Evolutionary conservation across 192 early-diverging fungal genomes (phyloP).

Genomic region (Gamsiella multidivaricata): DNA sequence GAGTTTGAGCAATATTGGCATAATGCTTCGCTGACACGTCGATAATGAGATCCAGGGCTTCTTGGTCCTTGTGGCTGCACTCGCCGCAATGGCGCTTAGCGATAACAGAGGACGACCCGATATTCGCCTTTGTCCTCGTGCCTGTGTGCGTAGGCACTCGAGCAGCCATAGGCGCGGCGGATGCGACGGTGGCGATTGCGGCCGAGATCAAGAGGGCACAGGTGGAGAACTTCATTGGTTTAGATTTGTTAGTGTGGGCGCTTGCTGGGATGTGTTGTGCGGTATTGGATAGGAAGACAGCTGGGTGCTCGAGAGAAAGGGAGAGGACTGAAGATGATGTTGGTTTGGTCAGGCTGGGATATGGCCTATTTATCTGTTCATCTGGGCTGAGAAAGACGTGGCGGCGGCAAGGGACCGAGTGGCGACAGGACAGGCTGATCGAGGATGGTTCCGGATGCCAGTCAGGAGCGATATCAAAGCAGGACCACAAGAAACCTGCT

Average conservation of each 20-base stretch:
- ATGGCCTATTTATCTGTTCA: too few species aligned
- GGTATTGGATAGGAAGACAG: neutral
- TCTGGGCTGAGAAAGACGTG: too few species aligned
- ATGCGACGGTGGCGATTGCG: conserved; percentile 19
- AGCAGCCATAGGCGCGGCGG: conserved; percentile 1
- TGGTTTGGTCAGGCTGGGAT: neutral
- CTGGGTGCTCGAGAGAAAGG: neutral
- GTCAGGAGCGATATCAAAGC: too few species aligned
- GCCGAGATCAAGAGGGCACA: conserved; percentile 29
- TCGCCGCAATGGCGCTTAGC: conserved; percentile 15
- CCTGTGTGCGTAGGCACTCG: neutral
- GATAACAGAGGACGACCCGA: conserved; percentile 6
- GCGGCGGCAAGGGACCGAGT: too few species aligned
- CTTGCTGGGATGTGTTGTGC: too few species aligned
- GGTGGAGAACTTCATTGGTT: conserved; percentile 21
- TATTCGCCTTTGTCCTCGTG: neutral
- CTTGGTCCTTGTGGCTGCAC: neutral
- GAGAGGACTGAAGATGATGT: neutral
- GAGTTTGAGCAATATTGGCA: conserved; percentile 15
- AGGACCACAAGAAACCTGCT: too few species aligned
- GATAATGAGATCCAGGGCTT: conserved; percentile 20
- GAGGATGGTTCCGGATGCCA: too few species aligned
- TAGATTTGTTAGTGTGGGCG: neutral
- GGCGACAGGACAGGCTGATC: too few species aligned
- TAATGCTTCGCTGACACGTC: conserved; percentile 34